A percentile compares a stretch with the other conserved stretches of the same genome.
phyloP scores from a whole-genome alignment of 257 asterid species.

The Penstemon eatonii region DNA sequence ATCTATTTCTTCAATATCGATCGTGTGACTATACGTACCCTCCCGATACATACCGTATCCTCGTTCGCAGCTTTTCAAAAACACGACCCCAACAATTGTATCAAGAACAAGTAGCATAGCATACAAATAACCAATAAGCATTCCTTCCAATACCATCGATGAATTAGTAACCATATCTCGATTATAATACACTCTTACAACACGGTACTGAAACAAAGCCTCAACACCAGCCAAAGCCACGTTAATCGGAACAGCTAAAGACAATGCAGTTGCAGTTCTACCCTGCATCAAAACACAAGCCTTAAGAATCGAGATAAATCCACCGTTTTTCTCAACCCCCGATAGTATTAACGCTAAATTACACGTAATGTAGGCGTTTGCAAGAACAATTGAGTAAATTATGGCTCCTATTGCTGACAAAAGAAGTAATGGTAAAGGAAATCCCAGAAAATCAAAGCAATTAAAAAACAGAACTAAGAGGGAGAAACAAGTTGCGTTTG shows the following conservation, averaged over 20 bases:
- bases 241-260: constrained; percentile 46
- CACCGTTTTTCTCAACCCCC: constrained; percentile 50
- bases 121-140: constrained; percentile 55
- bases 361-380: constrained; percentile 50
- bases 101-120: constrained; percentile 50
- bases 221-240: constrained; percentile 51
- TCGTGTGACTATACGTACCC: constrained; percentile 20
- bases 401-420: constrained; percentile 45
- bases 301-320: constrained; percentile 45
- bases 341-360: constrained; percentile 52
- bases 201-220: constrained; percentile 59
- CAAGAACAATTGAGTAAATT: constrained; percentile 51
- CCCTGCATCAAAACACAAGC: constrained; percentile 47
- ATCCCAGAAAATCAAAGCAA: constrained; percentile 34
- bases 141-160: constrained; percentile 48
- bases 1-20: constrained; percentile 34
- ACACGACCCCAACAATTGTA: constrained; percentile 42
- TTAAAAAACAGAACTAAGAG: constrained; percentile 41
- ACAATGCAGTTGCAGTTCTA: constrained; percentile 57
- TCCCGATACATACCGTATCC: constrained; percentile 28
- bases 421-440: constrained; percentile 32
- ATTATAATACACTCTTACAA: constrained; percentile 35
- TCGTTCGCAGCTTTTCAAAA: constrained; percentile 45
- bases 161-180: constrained; percentile 12
- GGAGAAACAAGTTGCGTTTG: constrained; percentile 57